A percentile compares a stretch with the other conserved stretches of the same genome.
These are phyloP conservation scores for Annulohypoxylon truncatum DNA, from an alignment of 2,329 filamentous ascomycete genomes.

Conservation along the genomic window DNA sequence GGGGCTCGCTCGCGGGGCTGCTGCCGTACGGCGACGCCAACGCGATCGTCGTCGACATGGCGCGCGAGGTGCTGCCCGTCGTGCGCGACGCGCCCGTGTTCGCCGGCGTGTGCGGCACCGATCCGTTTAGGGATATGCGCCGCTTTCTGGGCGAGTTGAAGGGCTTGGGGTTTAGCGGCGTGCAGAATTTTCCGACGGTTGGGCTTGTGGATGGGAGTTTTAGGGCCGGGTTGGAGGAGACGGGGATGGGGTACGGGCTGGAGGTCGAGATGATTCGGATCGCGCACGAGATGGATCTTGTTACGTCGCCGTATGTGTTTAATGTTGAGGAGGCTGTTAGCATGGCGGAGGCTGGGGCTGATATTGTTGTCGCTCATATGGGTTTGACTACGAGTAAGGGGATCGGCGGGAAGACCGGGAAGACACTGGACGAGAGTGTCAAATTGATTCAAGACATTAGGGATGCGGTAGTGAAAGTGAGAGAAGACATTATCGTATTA, in stretches of 20 bases:
- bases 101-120: slow-evolving; percentile 77
- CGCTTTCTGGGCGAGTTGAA: slow-evolving; percentile 70
- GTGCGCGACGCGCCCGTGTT: slow-evolving; percentile 73
- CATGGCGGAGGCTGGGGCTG: slow-evolving; percentile 74
- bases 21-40: slow-evolving; percentile 80
- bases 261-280: slow-evolving; percentile 74
- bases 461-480: slow-evolving; percentile 67
- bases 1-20: slow-evolving; percentile 74
- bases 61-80: slow-evolving; percentile 73
- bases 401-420: slow-evolving; percentile 72
- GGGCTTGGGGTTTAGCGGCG: slow-evolving; percentile 72
- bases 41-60: slow-evolving; percentile 76
- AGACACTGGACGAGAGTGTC: slow-evolving; percentile 73
- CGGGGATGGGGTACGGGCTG: slow-evolving; percentile 74
- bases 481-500: slow-evolving; percentile 71
- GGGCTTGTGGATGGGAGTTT: slow-evolving; percentile 76
- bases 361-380: slow-evolving; percentile 76
- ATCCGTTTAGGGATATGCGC: slow-evolving; percentile 73
- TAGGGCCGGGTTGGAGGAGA: slow-evolving; percentile 75
- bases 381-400: slow-evolving; percentile 73
- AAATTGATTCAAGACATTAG: slow-evolving; percentile 70
- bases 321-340: slow-evolving; percentile 67
- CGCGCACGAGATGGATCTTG: slow-evolving; percentile 69
- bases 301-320: slow-evolving; percentile 79
- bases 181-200: slow-evolving; percentile 81